These are phyloP conservation scores for Magnaporthales sp. DNA, from an alignment of 2,329 filamentous ascomycete species.

Conservation along the genomic window DNA sequence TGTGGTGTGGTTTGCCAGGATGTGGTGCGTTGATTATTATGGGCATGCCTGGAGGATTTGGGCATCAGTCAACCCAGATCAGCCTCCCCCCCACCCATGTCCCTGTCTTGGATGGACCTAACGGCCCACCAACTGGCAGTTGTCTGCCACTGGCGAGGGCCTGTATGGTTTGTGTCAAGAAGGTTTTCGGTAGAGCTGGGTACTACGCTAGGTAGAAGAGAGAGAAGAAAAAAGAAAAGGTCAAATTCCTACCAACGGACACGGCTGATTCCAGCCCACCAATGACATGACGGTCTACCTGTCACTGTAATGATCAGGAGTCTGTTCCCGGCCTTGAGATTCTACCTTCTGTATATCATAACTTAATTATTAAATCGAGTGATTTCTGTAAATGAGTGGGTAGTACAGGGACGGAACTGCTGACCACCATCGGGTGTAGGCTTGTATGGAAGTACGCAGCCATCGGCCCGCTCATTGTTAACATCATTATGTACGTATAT, in stretches of 20 bases:
- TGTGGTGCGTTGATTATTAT: too few species aligned
- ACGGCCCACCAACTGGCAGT: not conserved
- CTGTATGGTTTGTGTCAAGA: not conserved
- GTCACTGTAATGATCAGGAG: not conserved
- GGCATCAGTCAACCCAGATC: not conserved
- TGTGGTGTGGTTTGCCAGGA: not conserved
- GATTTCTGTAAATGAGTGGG: not conserved
- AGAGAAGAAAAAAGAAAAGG: not conserved
- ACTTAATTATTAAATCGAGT: not conserved
- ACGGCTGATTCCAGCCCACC: not conserved
- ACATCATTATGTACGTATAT: not conserved
- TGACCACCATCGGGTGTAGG: not conserved
- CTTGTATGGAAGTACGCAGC: not conserved
- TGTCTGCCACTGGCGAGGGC: not conserved
- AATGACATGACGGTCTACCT: not conserved
- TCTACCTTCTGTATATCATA: not conserved
- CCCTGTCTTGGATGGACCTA: not conserved
- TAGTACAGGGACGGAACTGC: not conserved
- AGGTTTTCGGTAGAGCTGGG: not conserved
- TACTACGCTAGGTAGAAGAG: too few species aligned
- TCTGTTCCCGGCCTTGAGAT: not conserved
- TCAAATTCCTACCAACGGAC: not conserved
- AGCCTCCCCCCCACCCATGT: not conserved
- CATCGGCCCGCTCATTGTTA: not conserved
- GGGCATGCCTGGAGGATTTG: not conserved